Percentiles rank a stretch among this genome's conserved stretches.
phyloP scores from a whole-genome alignment of 352 stramenopile species.

The Blastocystis sp. region DNA sequence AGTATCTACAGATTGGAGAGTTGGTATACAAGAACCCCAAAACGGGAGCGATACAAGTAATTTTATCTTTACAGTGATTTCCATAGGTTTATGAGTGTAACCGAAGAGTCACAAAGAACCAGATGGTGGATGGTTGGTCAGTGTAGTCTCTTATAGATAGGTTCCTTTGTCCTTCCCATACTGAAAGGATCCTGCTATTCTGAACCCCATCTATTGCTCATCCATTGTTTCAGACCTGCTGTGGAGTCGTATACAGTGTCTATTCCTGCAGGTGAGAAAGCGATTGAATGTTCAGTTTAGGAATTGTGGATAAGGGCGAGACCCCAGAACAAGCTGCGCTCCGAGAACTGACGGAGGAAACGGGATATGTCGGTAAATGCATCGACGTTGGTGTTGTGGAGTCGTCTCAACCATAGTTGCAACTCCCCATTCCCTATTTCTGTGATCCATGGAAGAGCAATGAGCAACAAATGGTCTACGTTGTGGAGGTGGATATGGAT shows the following conservation, averaged over 20 bases:
- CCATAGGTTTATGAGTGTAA: conserved; percentile 11
- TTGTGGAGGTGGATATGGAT: conserved; percentile 38
- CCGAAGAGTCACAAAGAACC: conserved; percentile 36
- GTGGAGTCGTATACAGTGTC: neutral
- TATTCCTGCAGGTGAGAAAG: neutral
- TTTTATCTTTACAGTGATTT: neutral
- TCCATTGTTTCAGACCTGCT: neutral
- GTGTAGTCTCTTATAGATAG: neutral
- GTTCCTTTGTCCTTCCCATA: conserved; percentile 13
- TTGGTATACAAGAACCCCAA: neutral
- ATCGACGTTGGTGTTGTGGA: neutral
- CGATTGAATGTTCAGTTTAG: neutral
- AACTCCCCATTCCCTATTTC: neutral
- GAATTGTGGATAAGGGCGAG: conserved; percentile 13
- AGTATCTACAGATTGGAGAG: conserved; percentile 8
- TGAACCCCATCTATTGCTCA: conserved; percentile 30
- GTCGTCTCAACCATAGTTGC: neutral
- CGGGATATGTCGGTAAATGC: neutral
- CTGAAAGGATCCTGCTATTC: conserved; percentile 10
- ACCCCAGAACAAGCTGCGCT: neutral
- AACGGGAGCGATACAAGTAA: neutral
- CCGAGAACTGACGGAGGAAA: conserved; percentile 45
- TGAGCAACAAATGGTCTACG: neutral
- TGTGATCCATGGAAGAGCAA: conserved; percentile 50
- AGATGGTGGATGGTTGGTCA: conserved; percentile 14